A percentile compares a stretch with the other conserved stretches of the same genome.
These are phyloP conservation scores for Abelmoschus esculentus DNA, from an alignment of 345 rosid genomes.

Conservation along the genomic window DNA sequence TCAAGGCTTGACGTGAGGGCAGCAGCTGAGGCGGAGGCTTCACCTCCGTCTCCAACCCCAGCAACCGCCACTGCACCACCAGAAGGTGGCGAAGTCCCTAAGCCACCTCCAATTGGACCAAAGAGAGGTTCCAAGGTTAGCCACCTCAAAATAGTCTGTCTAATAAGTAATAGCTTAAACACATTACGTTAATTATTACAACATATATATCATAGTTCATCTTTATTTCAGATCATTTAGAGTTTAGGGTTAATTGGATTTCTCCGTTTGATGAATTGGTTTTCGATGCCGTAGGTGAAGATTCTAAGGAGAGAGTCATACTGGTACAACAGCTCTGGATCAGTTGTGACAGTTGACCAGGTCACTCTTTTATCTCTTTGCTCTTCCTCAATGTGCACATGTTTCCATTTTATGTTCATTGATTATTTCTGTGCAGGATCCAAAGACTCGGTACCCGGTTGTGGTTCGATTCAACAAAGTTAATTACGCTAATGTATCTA, in stretches of 20 bases:
- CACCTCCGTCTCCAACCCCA: conserved; percentile 24
- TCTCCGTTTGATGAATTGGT: neutral
- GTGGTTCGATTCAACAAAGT: conserved; percentile 90
- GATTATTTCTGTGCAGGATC: conserved; percentile 41
- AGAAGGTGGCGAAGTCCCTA: conserved; percentile 25
- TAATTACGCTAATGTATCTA: conserved; percentile 84
- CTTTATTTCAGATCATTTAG: no score
- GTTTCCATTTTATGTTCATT: neutral
- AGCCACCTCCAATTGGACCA: conserved; percentile 78
- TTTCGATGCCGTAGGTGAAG: conserved; percentile 42
- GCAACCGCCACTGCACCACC: conserved; percentile 27
- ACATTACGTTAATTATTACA: no score
- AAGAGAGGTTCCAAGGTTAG: conserved; percentile 88
- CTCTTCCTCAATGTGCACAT: neutral
- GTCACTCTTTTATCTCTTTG: conserved; percentile 19
- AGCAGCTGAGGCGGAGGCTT: conserved; percentile 46
- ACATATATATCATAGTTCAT: neutral
- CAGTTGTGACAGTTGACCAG: conserved; percentile 90
- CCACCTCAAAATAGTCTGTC: neutral
- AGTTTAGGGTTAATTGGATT: no score
- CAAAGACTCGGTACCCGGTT: conserved; percentile 75
- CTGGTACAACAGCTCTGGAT: conserved; percentile 82
- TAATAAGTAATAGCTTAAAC: no score
- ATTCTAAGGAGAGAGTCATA: conserved; percentile 82
- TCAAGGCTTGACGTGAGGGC: conserved; percentile 48